phyloP scores from a whole-genome alignment of 495 filamentous ascomycete species.

The Podospora comata region DNA sequence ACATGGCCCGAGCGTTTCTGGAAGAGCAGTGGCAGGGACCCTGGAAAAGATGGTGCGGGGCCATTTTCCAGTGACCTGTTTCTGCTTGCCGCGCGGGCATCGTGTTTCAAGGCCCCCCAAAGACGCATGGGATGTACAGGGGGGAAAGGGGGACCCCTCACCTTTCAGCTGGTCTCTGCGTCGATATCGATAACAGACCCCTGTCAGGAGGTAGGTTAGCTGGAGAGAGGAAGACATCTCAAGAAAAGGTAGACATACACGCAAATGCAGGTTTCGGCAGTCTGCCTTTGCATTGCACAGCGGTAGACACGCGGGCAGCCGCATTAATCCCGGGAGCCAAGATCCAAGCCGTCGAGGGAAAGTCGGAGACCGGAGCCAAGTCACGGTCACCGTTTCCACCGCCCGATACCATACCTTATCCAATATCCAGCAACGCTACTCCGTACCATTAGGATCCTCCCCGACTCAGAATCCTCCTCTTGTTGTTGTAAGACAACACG shows the following conservation, averaged over 20 bases:
- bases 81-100: constrained; percentile 1
- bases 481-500: neutral
- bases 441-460: too few species aligned
- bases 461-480: neutral
- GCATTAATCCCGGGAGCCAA: neutral
- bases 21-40: neutral
- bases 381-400: too few species aligned
- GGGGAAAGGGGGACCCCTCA: neutral
- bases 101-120: constrained; percentile 7
- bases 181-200: neutral
- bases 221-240: neutral
- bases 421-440: too few species aligned
- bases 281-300: neutral
- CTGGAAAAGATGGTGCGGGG: neutral
- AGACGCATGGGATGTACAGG: neutral
- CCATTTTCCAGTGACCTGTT: neutral
- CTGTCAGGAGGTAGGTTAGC: neutral
- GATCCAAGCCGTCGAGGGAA: neutral
- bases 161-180: too few species aligned
- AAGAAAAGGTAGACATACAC: neutral
- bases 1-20: neutral
- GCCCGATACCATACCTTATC: too few species aligned
- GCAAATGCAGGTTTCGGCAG: neutral
- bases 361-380: neutral
- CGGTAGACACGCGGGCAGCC: neutral